Evolutionary conservation across 192 early-diverging fungal genomes (phyloP), one percentile per base, ranked within the genome.

Genomic region (Lobosporangium transversale): DNA sequence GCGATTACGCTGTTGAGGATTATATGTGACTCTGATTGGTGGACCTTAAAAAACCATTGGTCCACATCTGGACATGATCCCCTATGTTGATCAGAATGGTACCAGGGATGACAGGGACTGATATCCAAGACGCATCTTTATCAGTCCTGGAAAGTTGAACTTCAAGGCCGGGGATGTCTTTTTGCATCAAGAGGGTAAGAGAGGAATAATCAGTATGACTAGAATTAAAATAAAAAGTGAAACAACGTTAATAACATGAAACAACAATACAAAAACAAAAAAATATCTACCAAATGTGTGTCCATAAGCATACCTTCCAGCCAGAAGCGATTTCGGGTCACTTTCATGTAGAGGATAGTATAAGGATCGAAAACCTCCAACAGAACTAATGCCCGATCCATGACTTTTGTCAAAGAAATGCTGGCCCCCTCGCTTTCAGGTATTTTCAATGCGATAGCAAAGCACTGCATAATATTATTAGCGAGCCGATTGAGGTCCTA

Each of bases 181-280:
- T 81, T 74, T 91, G 91, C 68, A 91, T 89, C 31, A 92, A 59
- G 5, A 91, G 53, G 4, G 90, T 91, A 20, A 92, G 62, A 0
- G 86, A 85, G 7, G 90, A 90, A 68, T 92, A 92, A 65, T 92
- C 91, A 1, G 90, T 85, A 26, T 89, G 86, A 52, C 83, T 87
- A 60, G 24, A 26, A n/a, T 36, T 30, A 49, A 49, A 9, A 30
- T 50, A 21, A 7, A 18, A 4, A 15, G 14, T 9, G 4, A 21
- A 37, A 24, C 11, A 21, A n/a, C n/a, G n/a, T n/a, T n/a, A n/a
- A n/a, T n/a, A n/a, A n/a, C n/a, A n/a, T n/a, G n/a, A n/a, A n/a
- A n/a, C n/a, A n/a, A n/a, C n/a, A n/a, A n/a, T n/a, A n/a, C n/a
- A n/a, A n/a, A n/a, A n/a, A n/a, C n/a, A n/a, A 8, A 49, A 14